Evolutionary conservation across 2,329 filamentous ascomycete species (phyloP).

Genomic region (Cryphonectria carpinicola): DNA sequence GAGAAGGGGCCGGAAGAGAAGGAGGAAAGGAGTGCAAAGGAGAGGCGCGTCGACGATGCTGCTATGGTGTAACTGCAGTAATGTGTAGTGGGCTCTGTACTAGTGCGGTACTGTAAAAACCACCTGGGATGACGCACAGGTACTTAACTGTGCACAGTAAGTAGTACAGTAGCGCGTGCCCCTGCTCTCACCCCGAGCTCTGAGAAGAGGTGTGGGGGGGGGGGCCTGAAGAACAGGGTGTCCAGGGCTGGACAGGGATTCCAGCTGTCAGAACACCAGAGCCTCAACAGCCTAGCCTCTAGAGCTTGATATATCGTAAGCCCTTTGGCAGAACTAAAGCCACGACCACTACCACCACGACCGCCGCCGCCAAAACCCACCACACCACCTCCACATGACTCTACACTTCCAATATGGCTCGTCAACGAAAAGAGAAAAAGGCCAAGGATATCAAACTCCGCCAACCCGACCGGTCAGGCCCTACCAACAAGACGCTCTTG

Average conservation of each 20-base stretch:
- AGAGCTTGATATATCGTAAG: neutral
- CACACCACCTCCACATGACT: neutral
- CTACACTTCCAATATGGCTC: conserved; percentile 45
- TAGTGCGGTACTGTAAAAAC: neutral
- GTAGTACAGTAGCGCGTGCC: neutral
- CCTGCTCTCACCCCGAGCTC: neutral
- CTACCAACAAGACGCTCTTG: conserved; percentile 69
- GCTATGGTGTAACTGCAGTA: neutral
- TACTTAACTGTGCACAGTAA: neutral
- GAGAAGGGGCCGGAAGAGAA: neutral
- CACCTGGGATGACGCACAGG: neutral
- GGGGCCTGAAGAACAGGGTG: neutral
- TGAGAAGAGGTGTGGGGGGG: neutral
- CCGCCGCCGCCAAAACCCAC: neutral
- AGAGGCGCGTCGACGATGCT: neutral
- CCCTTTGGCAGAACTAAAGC: neutral
- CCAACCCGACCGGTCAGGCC: conserved; percentile 70
- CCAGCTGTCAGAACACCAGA: neutral
- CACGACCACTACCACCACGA: neutral
- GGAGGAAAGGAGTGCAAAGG: neutral
- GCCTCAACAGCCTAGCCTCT: neutral
- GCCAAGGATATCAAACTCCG: conserved; percentile 61
- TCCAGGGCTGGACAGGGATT: neutral
- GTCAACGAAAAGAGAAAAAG: conserved; percentile 53
- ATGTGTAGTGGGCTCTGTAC: too few species aligned